A percentile compares a stretch with the other conserved stretches of the same genome.
These are phyloP conservation scores for Colletotrichum euphorbiae DNA, from an alignment of 2,329 filamentous ascomycete species.

Conservation along the genomic window DNA sequence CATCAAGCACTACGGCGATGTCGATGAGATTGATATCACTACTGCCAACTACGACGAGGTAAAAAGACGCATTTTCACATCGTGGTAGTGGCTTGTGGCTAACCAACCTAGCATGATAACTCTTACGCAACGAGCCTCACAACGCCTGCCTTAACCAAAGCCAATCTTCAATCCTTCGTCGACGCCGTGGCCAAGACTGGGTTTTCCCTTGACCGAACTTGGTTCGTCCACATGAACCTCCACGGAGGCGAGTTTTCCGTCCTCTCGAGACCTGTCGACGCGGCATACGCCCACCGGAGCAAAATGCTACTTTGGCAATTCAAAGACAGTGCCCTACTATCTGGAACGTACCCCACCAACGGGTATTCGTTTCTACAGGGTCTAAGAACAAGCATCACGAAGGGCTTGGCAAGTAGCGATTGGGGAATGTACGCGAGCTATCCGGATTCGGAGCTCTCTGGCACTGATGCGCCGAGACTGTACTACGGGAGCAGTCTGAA, in stretches of 20 bases:
- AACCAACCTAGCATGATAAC: slow-evolving; percentile 43
- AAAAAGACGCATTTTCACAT: not conserved
- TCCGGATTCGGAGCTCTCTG: slow-evolving; percentile 59
- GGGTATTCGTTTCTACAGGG: slow-evolving; percentile 52
- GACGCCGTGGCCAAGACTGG: slow-evolving; percentile 41
- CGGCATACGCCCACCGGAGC: slow-evolving; percentile 55
- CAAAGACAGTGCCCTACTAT: slow-evolving; percentile 52
- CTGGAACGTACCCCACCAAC: slow-evolving; percentile 45
- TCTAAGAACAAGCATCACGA: slow-evolving; percentile 53
- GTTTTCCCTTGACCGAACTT: slow-evolving; percentile 42
- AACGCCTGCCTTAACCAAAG: slow-evolving; percentile 42
- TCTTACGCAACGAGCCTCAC: slow-evolving; percentile 48
- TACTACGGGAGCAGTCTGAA: slow-evolving; percentile 59
- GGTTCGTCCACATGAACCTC: slow-evolving; percentile 51
- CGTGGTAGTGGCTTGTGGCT: not conserved
- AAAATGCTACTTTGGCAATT: slow-evolving; percentile 64
- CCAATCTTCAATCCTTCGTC: slow-evolving; percentile 43
- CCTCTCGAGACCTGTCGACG: slow-evolving; percentile 45
- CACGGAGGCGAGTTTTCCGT: slow-evolving; percentile 52
- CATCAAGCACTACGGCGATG: slow-evolving; percentile 17
- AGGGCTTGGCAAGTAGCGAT: slow-evolving; percentile 48
- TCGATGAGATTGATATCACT: slow-evolving; percentile 18
- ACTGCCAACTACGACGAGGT: slow-evolving; percentile 24
- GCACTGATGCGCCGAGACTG: slow-evolving; percentile 57
- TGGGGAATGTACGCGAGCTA: slow-evolving; percentile 67